Conservation (phyloP, 805 yeast species). For the Cyberlindnera sargentensis region DNA sequence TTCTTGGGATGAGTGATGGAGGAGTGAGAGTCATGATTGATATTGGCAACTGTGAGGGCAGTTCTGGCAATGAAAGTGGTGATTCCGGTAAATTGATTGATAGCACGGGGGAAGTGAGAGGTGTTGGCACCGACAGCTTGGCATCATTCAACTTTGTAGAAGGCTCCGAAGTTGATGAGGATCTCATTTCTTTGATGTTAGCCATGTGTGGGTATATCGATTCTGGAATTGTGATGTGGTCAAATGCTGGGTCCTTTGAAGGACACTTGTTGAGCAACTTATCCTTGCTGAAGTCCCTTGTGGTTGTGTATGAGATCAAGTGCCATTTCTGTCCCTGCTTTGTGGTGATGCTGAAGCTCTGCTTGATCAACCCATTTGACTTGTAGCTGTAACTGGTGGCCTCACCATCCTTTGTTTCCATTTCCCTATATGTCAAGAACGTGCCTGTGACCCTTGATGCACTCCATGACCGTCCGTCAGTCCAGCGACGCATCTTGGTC, state of each 20-base stretch:
- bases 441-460: conserved; percentile 64
- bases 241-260: conserved; percentile 31
- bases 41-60: too few species aligned
- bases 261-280: conserved; percentile 32
- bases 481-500: conserved; percentile 72
- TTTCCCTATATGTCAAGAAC: conserved; percentile 56
- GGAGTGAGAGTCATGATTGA: background rate
- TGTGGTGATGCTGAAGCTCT: conserved; percentile 52
- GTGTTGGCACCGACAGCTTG: background rate
- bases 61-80: background rate
- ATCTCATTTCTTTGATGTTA: background rate
- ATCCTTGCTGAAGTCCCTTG: conserved; percentile 23
- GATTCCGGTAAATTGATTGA: background rate
- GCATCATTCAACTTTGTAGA: background rate
- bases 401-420: conserved; percentile 29
- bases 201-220: conserved; percentile 28
- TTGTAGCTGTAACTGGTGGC: conserved; percentile 29
- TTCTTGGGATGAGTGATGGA: background rate
- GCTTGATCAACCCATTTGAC: conserved; percentile 53
- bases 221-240: conserved; percentile 27
- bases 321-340: conserved; percentile 49
- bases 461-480: conserved; percentile 70
- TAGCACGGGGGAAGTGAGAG: background rate
- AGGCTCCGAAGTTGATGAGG: conserved; percentile 4
- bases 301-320: conserved; percentile 47